Evolutionary conservation across 768 basidiomycete genomes (phyloP), one percentile per base, ranked within the genome.

Genomic region (Mycena pura): DNA sequence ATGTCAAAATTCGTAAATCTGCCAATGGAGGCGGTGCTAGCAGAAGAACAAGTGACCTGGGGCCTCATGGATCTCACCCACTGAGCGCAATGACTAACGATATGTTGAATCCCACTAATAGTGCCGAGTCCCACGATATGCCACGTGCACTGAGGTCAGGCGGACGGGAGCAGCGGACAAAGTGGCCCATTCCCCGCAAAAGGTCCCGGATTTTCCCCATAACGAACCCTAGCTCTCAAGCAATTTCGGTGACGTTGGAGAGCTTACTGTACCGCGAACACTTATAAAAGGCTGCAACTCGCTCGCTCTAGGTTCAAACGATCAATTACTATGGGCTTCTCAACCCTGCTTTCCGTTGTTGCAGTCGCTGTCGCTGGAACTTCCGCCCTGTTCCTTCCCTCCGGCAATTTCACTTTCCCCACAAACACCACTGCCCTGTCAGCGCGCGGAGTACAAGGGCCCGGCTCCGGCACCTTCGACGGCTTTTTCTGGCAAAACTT

Each of bases 391-490:
- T 61, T 61, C 46, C 39, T 60, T 21, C 55, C 55, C 7, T 3
- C 29, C 19, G 25, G 34, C 32, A 53, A 50, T 39, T 44, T 22
- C 40, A 43, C 48, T 27, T 45, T 53, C 44, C 58, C 27, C 17
- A 32, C 52, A 13, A 46, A 48, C 14, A n/a, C 57, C 5, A 32
- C 14, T 38, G 57, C n/a, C n/a, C 10, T 62, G 4, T 43, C 60
- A 9, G 32, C 60, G 14, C 60, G 60, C 52, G 63, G 50, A 27
- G 63, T 54, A n/a, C 52, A 56, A 29, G 57, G 31, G 1, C 52
- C 63, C 17, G 58, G 63, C 31, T 25, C 27, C 24, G 63, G 63
- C 45, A 60, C 57, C 25, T 60, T 55, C 48, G 41, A 64, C 41
- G 63, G 63, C 19, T 55, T 64, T 21, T 64, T 60, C 54, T 64